Base-by-base conservation (phyloP, 73 alveolate species). In the Symbiodinium pilosum region DNA sequence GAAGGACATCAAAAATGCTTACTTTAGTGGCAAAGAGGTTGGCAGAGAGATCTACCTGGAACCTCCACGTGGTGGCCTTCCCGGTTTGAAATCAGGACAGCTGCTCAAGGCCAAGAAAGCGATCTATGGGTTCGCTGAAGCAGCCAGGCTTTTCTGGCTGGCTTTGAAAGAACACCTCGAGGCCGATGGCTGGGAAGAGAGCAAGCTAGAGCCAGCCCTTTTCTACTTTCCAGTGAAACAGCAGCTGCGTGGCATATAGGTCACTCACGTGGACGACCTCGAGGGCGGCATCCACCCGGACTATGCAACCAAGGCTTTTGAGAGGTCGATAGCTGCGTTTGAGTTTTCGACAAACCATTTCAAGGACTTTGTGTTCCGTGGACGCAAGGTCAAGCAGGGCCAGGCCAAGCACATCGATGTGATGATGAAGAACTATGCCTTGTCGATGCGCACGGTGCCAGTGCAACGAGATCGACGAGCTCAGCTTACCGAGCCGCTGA, bases 261-360 rank as follows among this genome's bases (percentile, higher is more conserved):
- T 68, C 36, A 43, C 51, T 44, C 51, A n/a, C 77, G 93, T 12
- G 73, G 93, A 2, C n/a, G 51, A n/a, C 44, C 4, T n/a, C 52
- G 86, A 75, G 42, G 86, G 86, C 2, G 86, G 86, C 43, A 41
- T 75, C 47, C 40, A 75, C n/a, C 86, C 43, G 52, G 86, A 75
- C 86, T 75, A 75, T 28, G n/a, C 36, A 11, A 28, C 30, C 32
- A 34, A 11, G 18, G 93, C 93, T 36, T 86, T 86, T 44, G 18
- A 16, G 9, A 44, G 14, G 54, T 86, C 81, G 0, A 18, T 43
- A 30, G 52, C 0, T 7, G 83, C 83, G 8, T 14, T 51, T 75
- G 93, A 86, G 83, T 86, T 47, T 2, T 75, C 93, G 24, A 86
- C 81, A 7, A 85, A 85, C 93, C 93, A 47, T n/a, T 39, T 43